Conservation (phyloP, 2,329 filamentous ascomycete species). For the Fusarium pilosicola region DNA sequence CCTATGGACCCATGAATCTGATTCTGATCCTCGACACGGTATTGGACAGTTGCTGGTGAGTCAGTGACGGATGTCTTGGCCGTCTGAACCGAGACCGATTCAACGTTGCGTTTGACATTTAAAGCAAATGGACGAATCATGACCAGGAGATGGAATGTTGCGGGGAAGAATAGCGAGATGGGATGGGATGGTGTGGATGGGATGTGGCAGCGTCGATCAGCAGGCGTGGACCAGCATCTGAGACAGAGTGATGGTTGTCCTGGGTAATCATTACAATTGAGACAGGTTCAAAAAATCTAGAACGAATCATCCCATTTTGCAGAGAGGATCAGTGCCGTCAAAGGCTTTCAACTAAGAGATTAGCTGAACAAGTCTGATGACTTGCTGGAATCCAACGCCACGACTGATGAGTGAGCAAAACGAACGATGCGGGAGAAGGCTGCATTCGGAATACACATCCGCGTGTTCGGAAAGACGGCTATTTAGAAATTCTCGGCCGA, state of each 20-base stretch:
- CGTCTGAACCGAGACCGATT: slow-evolving; percentile 10
- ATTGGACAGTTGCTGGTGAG: background rate
- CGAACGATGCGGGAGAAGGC: background rate
- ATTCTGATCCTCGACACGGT: background rate
- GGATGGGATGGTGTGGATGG: slow-evolving; percentile 9
- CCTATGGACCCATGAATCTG: background rate
- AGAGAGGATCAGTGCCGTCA: background rate
- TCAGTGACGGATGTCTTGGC: slow-evolving; percentile 3
- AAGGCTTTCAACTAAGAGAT: background rate
- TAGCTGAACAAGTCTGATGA: slow-evolving; percentile 11
- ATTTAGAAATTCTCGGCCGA: slow-evolving; percentile 28
- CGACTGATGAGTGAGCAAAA: background rate
- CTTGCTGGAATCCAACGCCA: slow-evolving; percentile 27
- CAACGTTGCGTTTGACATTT: slow-evolving; percentile 19
- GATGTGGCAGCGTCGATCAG: slow-evolving; percentile 13
- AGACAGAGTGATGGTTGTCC: slow-evolving; percentile 12
- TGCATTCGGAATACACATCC: slow-evolving; percentile 17
- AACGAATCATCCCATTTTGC: background rate
- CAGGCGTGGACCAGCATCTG: slow-evolving; percentile 1
- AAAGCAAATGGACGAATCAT: slow-evolving; percentile 1
- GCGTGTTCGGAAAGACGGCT: slow-evolving; percentile 24
- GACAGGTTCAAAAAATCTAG: background rate
- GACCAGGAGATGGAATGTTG: background rate
- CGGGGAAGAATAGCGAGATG: slow-evolving; percentile 6
- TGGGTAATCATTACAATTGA: background rate